Evolutionary conservation across 2,329 filamentous ascomycete genomes (phyloP), one percentile per base, ranked within the genome.

Genomic region (Orbilia oligospora): DNA sequence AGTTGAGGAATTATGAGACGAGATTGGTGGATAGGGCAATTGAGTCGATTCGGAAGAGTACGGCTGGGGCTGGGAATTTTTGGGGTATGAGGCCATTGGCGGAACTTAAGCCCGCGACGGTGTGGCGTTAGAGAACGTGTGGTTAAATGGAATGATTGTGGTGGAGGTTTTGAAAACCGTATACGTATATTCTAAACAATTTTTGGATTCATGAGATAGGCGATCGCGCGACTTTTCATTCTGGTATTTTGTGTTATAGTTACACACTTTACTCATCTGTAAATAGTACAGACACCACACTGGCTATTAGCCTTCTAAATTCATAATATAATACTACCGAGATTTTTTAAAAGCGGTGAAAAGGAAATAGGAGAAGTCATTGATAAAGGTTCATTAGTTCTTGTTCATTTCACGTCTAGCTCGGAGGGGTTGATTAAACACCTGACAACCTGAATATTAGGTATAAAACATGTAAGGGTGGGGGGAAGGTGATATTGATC

Each of bases 11-110:
- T 5, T 71, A 71, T 36, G 69, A 71, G 38, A 44, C 44, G 16
- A 24, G 27, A 14, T 33, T 71, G 2, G 49, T 51, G n/a, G 44
- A 61, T 12, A 53, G 56, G n/a, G 69, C 69, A 1, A n/a, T 41
- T 10, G 56, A 44, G 14, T 41, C 56, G 44, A 71, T 71, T 27
- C 27, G 16, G 27, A 33, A 49, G 22, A 65, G 69, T 24, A 55
- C 56, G 12, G 22, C 12, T 8, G 69, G 69, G 12, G 69, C 69
- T 12, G 48, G 20, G 12, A 44, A 20, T 5, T 71, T 71, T 66
- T 71, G 56, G 56, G 69, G 69, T 8, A 71, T 71, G 69, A 65
- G 24, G 27, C 69, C 69, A 18, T 5, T 71, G 8, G 46, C 44
- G 2, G 24, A 71, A 14, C 44, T 71, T 12, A 64, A 71, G 44